These are phyloP conservation scores for Aspergillus unguis DNA, from an alignment of 2,329 filamentous ascomycete species.

Conservation along the genomic window DNA sequence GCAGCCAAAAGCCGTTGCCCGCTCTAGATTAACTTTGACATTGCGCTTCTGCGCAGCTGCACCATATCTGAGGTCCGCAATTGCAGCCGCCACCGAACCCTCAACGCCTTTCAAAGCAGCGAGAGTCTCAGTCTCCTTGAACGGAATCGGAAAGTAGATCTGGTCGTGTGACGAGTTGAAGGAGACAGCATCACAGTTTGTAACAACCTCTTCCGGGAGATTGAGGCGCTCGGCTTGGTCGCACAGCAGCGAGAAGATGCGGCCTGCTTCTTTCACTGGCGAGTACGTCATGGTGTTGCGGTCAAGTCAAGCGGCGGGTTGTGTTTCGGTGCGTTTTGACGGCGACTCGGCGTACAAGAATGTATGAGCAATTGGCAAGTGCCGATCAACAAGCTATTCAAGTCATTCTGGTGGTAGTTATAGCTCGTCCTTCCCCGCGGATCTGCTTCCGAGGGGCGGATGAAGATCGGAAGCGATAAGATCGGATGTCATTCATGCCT, in stretches of 20 bases:
- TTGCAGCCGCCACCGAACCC: constrained; percentile 57
- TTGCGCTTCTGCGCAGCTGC: constrained; percentile 34
- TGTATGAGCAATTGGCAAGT: too few relatives aligned
- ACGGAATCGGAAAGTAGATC: constrained; percentile 44
- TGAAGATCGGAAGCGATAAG: too few relatives aligned
- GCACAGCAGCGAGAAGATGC: constrained; percentile 37
- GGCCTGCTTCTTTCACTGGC: constrained; percentile 34
- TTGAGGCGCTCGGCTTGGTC: constrained; percentile 33
- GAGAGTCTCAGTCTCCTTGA: constrained; percentile 53
- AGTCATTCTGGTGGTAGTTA: too few relatives aligned
- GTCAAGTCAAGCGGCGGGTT: too few relatives aligned
- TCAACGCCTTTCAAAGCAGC: constrained; percentile 60
- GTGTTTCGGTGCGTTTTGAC: too few relatives aligned
- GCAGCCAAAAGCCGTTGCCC: constrained; percentile 40
- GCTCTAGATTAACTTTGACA: constrained; percentile 37
- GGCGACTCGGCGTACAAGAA: too few relatives aligned
- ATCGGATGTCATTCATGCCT: too few relatives aligned
- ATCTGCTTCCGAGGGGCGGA: too few relatives aligned
- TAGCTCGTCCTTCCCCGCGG: too few relatives aligned
- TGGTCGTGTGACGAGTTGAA: constrained; percentile 38
- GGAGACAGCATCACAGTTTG: constrained; percentile 32
- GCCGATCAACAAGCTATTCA: too few relatives aligned
- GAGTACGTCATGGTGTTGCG: constrained; percentile 23
- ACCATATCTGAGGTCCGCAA: constrained; percentile 56
- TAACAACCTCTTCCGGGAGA: constrained; percentile 31